Evolutionary conservation across 768 basidiomycete species (phyloP).

Genomic region (Lactifluus echinatus): DNA sequence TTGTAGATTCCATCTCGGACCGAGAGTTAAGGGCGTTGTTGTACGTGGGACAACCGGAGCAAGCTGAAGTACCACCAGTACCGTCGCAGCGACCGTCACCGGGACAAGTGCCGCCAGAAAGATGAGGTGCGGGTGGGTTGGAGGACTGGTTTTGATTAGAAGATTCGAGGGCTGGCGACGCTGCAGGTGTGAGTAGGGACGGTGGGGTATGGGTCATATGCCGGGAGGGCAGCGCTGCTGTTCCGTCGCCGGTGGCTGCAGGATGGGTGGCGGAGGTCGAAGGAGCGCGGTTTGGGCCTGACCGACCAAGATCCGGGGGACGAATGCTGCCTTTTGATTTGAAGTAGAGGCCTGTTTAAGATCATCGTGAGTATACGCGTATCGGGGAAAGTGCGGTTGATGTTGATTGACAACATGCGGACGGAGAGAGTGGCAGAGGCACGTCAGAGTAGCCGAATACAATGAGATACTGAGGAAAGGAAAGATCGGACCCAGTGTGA

Average conservation of each 20-base stretch:
- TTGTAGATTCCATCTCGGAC: slow-evolving; percentile 30
- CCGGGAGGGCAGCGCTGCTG: slow-evolving; percentile 24
- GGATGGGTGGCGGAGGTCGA: slow-evolving; percentile 21
- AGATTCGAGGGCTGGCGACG: slow-evolving; percentile 27
- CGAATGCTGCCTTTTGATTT: slow-evolving; percentile 74
- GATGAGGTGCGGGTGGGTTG: slow-evolving; percentile 11
- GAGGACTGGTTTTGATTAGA: slow-evolving; percentile 20
- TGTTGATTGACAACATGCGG: slow-evolving; percentile 16
- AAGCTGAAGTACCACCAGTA: slow-evolving; percentile 87
- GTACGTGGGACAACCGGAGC: slow-evolving; percentile 92
- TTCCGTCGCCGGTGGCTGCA: slow-evolving; percentile 27
- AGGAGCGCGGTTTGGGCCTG: slow-evolving; percentile 14
- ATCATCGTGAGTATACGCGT: slow-evolving; percentile 14
- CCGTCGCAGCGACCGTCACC: slow-evolving; percentile 98
- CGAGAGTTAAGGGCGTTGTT: slow-evolving; percentile 65
- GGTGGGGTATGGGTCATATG: slow-evolving; percentile 28
- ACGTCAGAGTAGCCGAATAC: slow-evolving; percentile 15
- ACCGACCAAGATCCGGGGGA: slow-evolving; percentile 46
- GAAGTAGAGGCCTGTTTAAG: slow-evolving; percentile 65
- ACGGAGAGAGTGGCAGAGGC: slow-evolving; percentile 7
- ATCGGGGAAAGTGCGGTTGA: slow-evolving; percentile 4
- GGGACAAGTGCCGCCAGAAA: slow-evolving; percentile 72
- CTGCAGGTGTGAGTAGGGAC: slow-evolving; percentile 26
- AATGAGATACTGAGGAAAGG: slow-evolving; percentile 17
- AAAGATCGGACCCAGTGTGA: slow-evolving; percentile 5